Conservation (phyloP, 768 basidiomycete species). For the Tubosaeta brunneosetosa region DNA sequence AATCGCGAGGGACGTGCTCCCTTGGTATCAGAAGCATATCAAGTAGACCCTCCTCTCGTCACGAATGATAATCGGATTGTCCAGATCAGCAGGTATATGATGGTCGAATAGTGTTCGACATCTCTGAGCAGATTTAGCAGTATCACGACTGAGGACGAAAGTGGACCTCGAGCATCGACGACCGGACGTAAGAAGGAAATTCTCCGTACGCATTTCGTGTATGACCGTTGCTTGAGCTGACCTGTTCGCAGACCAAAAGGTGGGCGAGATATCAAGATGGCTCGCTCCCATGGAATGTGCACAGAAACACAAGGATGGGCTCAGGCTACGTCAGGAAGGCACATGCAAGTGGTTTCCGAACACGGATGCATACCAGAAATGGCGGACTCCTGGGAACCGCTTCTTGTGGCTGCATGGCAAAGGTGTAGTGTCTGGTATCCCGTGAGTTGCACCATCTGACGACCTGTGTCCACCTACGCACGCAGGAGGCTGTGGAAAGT, state of each 20-base stretch:
- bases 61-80: neutral
- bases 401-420: constrained; percentile 4
- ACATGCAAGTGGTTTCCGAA: constrained; percentile 1
- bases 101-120: neutral
- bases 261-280: neutral
- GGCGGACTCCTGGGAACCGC: neutral
- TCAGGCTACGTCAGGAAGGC: neutral
- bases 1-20: neutral
- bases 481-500: constrained; percentile 3
- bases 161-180: neutral
- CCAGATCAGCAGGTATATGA: neutral
- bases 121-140: neutral
- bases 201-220: neutral
- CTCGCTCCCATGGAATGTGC: neutral
- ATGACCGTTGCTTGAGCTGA: neutral
- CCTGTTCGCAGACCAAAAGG: neutral
- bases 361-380: neutral
- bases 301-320: neutral
- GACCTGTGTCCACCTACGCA: too few species aligned
- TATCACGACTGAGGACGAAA: neutral
- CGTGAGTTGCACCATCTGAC: neutral
- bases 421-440: neutral
- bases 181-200: neutral
- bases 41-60: neutral
- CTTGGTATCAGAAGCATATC: neutral